Evolutionary conservation across 169 alveolate genomes (phyloP).

Genomic region (Theileria equi): DNA sequence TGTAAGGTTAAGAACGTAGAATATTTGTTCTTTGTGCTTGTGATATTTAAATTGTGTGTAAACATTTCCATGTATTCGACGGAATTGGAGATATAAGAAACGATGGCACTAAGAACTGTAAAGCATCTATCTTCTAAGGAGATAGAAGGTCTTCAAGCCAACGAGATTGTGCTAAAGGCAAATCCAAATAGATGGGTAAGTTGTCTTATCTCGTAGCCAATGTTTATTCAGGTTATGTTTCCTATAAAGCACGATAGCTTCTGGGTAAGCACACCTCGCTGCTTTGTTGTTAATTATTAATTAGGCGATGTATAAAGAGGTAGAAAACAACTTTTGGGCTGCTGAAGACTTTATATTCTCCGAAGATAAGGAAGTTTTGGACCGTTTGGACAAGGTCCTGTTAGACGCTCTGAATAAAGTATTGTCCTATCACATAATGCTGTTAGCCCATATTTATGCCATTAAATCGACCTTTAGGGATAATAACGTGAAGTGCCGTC

Average conservation of each 20-base stretch:
- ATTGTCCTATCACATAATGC: constrained; percentile 17
- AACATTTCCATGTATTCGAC: too few relatives aligned
- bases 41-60: too few relatives aligned
- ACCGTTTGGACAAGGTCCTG: constrained; percentile 2
- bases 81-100: too few relatives aligned
- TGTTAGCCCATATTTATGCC: constrained; percentile 18
- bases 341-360: constrained; percentile 56
- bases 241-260: constrained; percentile 53
- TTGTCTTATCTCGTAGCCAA: not conserved
- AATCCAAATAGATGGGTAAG: constrained; percentile 59
- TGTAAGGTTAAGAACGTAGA: too few relatives aligned
- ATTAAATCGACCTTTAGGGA: constrained; percentile 9
- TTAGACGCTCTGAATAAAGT: constrained; percentile 20
- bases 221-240: constrained; percentile 57
- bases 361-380: constrained; percentile 16
- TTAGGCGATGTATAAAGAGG: constrained; percentile 57
- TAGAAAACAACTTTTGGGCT: constrained; percentile 64
- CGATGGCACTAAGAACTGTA: too few relatives aligned
- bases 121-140: constrained; percentile 13
- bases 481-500: constrained; percentile 20
- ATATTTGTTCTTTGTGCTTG: too few relatives aligned
- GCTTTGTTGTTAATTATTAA: too few relatives aligned
- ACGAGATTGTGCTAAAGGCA: constrained; percentile 42
- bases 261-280: constrained; percentile 25
- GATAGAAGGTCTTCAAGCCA: constrained; percentile 19